Evolutionary conservation across 495 filamentous ascomycete genomes (phyloP), one percentile per base, ranked within the genome.

Genomic region (Bacidia gigantensis): DNA sequence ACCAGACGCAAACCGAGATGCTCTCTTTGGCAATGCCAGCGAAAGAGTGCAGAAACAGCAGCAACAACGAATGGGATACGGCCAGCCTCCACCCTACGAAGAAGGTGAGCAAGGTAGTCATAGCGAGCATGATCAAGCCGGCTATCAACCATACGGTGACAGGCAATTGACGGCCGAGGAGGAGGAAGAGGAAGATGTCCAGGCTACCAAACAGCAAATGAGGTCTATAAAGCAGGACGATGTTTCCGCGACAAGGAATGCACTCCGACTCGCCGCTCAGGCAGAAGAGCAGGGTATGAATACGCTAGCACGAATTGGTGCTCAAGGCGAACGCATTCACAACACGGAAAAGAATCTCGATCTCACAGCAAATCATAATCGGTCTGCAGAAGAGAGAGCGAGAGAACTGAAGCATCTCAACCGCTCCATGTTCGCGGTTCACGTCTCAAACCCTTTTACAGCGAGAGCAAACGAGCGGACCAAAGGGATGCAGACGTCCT

Each of bases 361-460:
- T 56, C 69, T 80, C 49, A 81, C 84, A 0, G 66, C 73, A 2
- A 77, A 75, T 35, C 79, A 87, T 56, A 85, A 81, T 52, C 72
- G 75, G 12, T 62, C 82, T n/a, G 87, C 87, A 0, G 81, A 83
- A 49, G 83, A 83, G 51, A 86, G 83, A 59, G 78, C 85, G 2
- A 73, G 72, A 41, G 86, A 93, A 56, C 65, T 94, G 12, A 87
- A 86, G 67, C 81, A 73, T 0, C 68, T 83, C 7, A 94, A 89
- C 60, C 74, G 80, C 57, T 83, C 78, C 67, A 90, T 93, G 87
- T 90, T 92, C 55, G 82, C 82, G 1, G 72, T 87, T 18, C 82
- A 87, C 54, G 77, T 87, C 12, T 72, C 69, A 17, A 89, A 89
- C 57, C 84, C 84, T 0, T 84, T 88, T 56, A 86, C 81, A 2